Conservation (phyloP, 495 filamentous ascomycete genomes). For the Baudoinia panamericana region DNA sequence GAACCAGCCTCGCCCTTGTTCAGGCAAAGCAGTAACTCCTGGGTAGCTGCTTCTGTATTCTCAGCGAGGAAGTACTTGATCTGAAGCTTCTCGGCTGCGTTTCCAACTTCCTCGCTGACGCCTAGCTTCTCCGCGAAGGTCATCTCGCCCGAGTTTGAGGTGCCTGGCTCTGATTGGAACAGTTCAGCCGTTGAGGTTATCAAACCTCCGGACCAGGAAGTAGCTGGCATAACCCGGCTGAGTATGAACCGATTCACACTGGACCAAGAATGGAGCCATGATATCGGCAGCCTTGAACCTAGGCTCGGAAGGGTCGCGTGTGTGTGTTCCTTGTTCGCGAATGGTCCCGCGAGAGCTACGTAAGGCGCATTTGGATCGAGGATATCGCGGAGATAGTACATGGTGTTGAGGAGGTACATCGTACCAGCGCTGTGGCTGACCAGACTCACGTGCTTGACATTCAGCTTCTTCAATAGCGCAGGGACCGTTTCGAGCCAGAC, state of each 20-base stretch:
- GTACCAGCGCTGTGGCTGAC: constrained; percentile 37
- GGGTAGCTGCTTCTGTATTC: constrained; percentile 9
- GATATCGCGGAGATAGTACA: constrained; percentile 29
- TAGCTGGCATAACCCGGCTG: constrained; percentile 4
- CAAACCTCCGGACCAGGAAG: constrained; percentile 15
- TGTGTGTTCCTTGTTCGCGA: constrained; percentile 35
- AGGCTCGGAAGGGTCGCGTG: constrained; percentile 12
- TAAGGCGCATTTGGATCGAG: constrained; percentile 29
- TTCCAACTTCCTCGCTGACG: constrained; percentile 9
- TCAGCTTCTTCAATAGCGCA: constrained; percentile 31
- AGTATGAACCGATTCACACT: constrained; percentile 8
- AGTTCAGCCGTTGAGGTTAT: constrained; percentile 5
- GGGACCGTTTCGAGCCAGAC: constrained; percentile 35
- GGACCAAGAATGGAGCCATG: constrained; percentile 5
- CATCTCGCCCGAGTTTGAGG: neutral
- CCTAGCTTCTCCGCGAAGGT: constrained; percentile 10
- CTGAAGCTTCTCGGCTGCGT: constrained; percentile 9
- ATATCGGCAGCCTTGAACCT: constrained; percentile 14
- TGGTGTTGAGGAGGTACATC: constrained; percentile 36
- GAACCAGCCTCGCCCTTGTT: constrained; percentile 4
- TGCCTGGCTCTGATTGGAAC: constrained; percentile 2
- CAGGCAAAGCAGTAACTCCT: constrained; percentile 16
- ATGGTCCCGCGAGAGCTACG: constrained; percentile 35
- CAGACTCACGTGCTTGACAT: constrained; percentile 32
- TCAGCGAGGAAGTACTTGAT: constrained; percentile 13